Conservation (phyloP, 2,329 filamentous ascomycete species). For the Talaromyces sp. region DNA sequence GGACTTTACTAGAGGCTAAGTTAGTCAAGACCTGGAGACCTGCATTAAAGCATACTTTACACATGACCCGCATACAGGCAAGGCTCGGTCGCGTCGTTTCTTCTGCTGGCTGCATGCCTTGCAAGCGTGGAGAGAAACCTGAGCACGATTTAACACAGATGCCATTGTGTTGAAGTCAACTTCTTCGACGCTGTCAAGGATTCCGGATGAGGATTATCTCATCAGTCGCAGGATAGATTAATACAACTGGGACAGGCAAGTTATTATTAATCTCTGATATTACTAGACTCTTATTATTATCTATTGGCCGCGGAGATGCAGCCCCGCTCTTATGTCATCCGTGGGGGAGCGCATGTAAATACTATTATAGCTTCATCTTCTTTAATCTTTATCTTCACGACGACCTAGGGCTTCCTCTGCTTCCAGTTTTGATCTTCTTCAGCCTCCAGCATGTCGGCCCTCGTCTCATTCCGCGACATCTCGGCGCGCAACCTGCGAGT, state of each 20-base stretch:
- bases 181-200: not conserved
- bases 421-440: not conserved
- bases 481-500: conserved; percentile 50
- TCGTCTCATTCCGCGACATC: conserved; percentile 21
- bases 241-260: too few species aligned
- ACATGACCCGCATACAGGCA: conserved; percentile 6
- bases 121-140: conserved; percentile 2
- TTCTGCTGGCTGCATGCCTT: conserved; percentile 7
- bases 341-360: too few species aligned
- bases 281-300: too few species aligned
- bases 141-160: not conserved
- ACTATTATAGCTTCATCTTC: not conserved
- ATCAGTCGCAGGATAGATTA: not conserved
- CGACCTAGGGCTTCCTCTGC: too few species aligned
- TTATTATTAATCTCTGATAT: too few species aligned
- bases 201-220: not conserved
- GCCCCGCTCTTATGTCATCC: not conserved
- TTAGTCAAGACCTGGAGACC: not conserved
- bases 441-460: not conserved
- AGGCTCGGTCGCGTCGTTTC: conserved; percentile 6
- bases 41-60: not conserved
- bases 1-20: conserved; percentile 1
- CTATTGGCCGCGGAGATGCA: not conserved
- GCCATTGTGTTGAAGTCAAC: not conserved
- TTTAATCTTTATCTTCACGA: too few species aligned